These are phyloP conservation scores for Termitomyces eurrhizus DNA, from an alignment of 768 basidiomycete genomes.

Conservation along the genomic window DNA sequence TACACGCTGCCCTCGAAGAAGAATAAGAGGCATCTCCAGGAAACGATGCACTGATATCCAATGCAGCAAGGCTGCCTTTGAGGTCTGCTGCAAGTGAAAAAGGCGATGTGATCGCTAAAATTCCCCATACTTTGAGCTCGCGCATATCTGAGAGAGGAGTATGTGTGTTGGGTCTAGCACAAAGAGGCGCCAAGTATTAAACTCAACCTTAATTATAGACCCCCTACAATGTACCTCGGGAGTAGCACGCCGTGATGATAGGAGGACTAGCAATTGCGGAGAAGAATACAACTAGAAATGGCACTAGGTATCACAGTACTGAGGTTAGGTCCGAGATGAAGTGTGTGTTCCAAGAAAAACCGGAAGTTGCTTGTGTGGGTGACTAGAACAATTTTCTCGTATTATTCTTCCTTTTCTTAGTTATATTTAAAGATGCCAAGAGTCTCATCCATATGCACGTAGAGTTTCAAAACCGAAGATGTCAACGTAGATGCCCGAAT, in stretches of 20 bases:
- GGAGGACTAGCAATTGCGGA: not conserved
- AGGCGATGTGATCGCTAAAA: not conserved
- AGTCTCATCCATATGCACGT: not conserved
- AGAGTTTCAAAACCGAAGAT: not conserved
- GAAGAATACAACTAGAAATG: not conserved
- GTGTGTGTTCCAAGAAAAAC: not conserved
- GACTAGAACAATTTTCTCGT: not conserved
- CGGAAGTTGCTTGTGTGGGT: not conserved
- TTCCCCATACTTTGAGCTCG: not conserved
- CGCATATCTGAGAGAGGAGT: not conserved
- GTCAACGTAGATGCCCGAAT: not conserved
- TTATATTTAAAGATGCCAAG: not conserved
- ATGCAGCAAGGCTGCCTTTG: constrained; percentile 7
- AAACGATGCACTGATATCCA: constrained; percentile 16
- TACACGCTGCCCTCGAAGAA: constrained; percentile 17
- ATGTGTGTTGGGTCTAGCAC: not conserved
- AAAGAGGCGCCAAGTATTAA: too few relatives aligned
- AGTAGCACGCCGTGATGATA: not conserved
- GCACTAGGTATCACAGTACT: not conserved
- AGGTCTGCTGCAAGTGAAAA: constrained; percentile 5
- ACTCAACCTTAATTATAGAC: not conserved
- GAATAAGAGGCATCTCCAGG: constrained; percentile 18
- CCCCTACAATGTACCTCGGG: not conserved
- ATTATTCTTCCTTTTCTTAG: not conserved
- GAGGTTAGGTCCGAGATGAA: not conserved